Percentiles rank a stretch among this genome's conserved stretches.
These are phyloP conservation scores for Orbilia blumenaviensis DNA, from an alignment of 2,329 filamentous ascomycete species.

Conservation along the genomic window DNA sequence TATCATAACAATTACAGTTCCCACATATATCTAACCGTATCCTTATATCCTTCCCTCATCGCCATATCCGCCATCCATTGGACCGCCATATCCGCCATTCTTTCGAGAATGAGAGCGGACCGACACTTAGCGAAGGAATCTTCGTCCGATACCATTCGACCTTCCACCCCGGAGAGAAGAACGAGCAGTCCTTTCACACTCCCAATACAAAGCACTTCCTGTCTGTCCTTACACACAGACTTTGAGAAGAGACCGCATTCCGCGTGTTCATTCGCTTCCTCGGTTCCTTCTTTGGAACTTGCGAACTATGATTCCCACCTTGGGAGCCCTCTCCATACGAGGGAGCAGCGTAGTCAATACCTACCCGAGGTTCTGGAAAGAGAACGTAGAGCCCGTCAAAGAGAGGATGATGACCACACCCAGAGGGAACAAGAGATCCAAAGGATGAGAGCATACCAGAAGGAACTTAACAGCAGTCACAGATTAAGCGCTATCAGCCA, in stretches of 20 bases:
- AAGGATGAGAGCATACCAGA: conserved; percentile 37
- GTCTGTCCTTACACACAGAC: conserved; percentile 25
- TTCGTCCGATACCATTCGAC: conserved; percentile 45
- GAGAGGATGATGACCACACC: conserved; percentile 48
- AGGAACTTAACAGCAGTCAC: conserved; percentile 35
- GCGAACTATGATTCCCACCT: conserved; percentile 46
- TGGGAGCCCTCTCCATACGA: conserved; percentile 46
- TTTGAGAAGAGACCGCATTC: conserved; percentile 38
- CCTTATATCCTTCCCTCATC: conserved; percentile 12
- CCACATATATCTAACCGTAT: background rate
- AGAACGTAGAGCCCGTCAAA: conserved; percentile 48
- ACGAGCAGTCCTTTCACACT: conserved; percentile 32
- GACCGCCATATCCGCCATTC: conserved; percentile 33
- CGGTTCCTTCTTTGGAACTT: conserved; percentile 29
- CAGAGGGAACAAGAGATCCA: conserved; percentile 35
- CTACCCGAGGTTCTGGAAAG: conserved; percentile 51
- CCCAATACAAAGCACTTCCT: conserved; percentile 11
- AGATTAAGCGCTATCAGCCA: conserved; percentile 26
- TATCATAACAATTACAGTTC: no score
- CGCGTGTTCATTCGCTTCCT: conserved; percentile 45
- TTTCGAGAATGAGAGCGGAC: conserved; percentile 51
- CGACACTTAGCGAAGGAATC: conserved; percentile 47
- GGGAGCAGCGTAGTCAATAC: conserved; percentile 53
- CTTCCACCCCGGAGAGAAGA: conserved; percentile 17
- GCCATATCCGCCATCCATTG: conserved; percentile 13